phyloP scores from a whole-genome alignment of 2,329 filamentous ascomycete genomes.

The Aspergillus neotritici region DNA sequence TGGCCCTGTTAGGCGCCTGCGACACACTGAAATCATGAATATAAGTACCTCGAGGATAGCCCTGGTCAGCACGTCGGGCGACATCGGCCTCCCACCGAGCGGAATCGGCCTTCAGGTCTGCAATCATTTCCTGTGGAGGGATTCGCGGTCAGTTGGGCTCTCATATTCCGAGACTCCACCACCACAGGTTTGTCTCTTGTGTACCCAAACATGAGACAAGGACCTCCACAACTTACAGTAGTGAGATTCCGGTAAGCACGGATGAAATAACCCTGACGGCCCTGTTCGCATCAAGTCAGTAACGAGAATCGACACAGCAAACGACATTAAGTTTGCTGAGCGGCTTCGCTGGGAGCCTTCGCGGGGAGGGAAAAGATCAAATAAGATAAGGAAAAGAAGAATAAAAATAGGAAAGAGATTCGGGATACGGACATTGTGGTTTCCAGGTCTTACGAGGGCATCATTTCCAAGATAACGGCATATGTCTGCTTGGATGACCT shows the following conservation, averaged over 20 bases:
- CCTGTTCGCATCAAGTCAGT: conserved; percentile 45
- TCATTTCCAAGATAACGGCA: conserved; percentile 80
- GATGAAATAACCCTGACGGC: conserved; percentile 68
- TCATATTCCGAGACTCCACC: background rate
- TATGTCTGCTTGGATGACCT: conserved; percentile 79
- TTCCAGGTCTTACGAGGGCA: conserved; percentile 69
- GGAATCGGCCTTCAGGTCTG: conserved; percentile 50
- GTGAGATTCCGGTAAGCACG: conserved; percentile 74
- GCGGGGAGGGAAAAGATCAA: background rate
- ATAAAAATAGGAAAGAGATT: conserved; percentile 9
- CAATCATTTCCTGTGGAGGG: conserved; percentile 47
- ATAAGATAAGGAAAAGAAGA: conserved; percentile 7
- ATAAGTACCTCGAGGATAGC: conserved; percentile 40
- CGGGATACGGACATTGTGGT: conserved; percentile 59
- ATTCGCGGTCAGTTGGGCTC: conserved; percentile 19
- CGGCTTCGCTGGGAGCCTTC: too few species aligned
- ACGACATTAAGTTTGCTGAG: too few species aligned
- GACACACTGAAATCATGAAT: conserved; percentile 34
- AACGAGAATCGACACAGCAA: background rate
- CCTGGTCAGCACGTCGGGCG: conserved; percentile 35
- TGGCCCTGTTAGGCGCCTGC: conserved; percentile 34
- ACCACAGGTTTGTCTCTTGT: background rate
- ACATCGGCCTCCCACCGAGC: conserved; percentile 46
- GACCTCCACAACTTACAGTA: conserved; percentile 52
- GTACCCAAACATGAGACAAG: background rate